Evolutionary conservation across 768 basidiomycete genomes (phyloP), one percentile per base, ranked within the genome.

Genomic region (Auricularia sp.): DNA sequence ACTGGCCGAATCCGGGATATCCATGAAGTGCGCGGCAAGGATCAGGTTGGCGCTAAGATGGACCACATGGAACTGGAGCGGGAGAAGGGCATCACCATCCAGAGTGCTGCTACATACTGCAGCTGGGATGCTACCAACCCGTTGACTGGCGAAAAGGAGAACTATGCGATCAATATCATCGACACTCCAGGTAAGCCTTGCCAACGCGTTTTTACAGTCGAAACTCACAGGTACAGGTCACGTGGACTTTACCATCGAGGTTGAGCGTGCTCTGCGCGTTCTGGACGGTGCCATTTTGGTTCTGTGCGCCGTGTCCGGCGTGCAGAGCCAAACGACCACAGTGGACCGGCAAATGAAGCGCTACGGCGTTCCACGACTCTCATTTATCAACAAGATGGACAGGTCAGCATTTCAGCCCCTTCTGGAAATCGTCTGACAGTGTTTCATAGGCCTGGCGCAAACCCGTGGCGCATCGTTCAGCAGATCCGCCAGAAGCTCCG

Each of bases 161-260:
- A 93, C 68, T 98, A 90, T 75, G 88, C 91, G 10, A 85, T 98
- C 72, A 99, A 99, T 74, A 98, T 99, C 65, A 98, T 99, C 70
- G 97, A 99, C 76, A 98, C 97, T 0, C 97, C 97, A 68, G 95
- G 93, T 90, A 47, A 61, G 79, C 68, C 14, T 21, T 35, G 1
- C 36, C 59, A 21, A 36, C 1, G 42, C 56, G 36, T 64, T 61
- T 53, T 35, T 65, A 5, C 5, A 2, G 18, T 36, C 39, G 66
- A 18, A 56, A n/a, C 53, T 23, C 33, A 53, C 65, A 33, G 56
- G 29, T 67, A n/a, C 64, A 93, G 94, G 95, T 69, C 97, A 99
- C 80, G 97, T 99, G 67, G 97, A 99, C 75, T 99, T 99, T 72
- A 99, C 97, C 2, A 98, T 99, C 69, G 97, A 99, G 75, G 97